phyloP scores from a whole-genome alignment of 2,329 filamentous ascomycete genomes.

The Botryotinia globosa region DNA sequence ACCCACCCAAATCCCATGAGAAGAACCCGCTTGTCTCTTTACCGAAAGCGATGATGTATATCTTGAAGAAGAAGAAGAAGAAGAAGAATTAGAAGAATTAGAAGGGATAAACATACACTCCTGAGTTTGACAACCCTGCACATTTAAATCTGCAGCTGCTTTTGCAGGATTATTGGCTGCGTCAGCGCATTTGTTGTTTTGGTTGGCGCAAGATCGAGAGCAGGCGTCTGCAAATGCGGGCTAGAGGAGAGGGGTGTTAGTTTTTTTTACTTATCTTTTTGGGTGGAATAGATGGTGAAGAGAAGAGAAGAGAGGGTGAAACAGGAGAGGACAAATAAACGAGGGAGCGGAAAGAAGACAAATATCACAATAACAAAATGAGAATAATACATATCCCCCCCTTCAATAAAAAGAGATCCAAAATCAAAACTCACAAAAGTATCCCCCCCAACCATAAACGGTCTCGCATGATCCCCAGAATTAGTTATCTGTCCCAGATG shows the following conservation, averaged over 20 bases:
- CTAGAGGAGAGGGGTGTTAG: neutral
- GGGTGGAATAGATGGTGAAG: neutral
- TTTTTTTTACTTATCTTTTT: too few species aligned
- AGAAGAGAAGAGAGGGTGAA: neutral
- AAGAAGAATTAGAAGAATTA: neutral
- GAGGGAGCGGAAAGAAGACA: neutral
- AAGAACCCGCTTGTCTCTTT: neutral
- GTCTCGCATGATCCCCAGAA: slow-evolving; percentile 6
- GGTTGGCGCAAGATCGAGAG: slow-evolving; percentile 6
- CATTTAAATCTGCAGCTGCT: neutral
- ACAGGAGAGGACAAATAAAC: neutral
- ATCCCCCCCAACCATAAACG: slow-evolving; percentile 6
- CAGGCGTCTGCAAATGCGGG: neutral
- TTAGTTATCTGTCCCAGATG: slow-evolving; percentile 10
- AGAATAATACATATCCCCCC: neutral
- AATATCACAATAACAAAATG: neutral
- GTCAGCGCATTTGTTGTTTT: slow-evolving; percentile 4
- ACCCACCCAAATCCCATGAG: neutral
- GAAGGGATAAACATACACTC: slow-evolving; percentile 1
- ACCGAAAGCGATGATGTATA: neutral
- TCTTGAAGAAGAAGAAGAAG: neutral
- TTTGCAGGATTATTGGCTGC: neutral
- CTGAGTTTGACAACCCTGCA: slow-evolving; percentile 1
- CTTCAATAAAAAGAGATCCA: neutral
- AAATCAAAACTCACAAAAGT: slow-evolving; percentile 16